A percentile compares a stretch with the other conserved stretches of the same genome.
Evolutionary conservation across 345 rosid genomes (phyloP).

Genomic region (Lumnitzera racemosa): DNA sequence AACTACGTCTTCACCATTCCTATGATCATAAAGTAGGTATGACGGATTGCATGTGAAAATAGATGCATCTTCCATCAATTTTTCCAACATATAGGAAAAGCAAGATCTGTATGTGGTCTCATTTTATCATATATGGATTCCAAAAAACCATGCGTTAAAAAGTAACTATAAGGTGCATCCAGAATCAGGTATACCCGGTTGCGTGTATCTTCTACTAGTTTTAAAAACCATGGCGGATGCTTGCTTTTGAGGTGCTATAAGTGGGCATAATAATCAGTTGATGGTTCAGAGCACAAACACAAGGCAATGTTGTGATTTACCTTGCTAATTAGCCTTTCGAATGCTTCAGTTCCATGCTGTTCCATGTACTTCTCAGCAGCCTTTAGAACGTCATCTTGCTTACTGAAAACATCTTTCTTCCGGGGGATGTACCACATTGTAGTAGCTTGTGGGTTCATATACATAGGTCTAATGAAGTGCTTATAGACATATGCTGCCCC

Average conservation of each 20-base stretch:
- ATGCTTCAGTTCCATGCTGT: conserved; percentile 49
- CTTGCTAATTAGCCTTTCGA: conserved; percentile 46
- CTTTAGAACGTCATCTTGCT: conserved; percentile 57
- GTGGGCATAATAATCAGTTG: background rate
- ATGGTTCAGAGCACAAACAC: background rate
- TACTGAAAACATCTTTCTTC: conserved; percentile 41
- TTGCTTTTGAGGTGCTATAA: background rate
- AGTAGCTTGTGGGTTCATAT: conserved; percentile 44
- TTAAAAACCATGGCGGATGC: too few species aligned
- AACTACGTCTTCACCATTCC: background rate
- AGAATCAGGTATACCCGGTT: too few species aligned
- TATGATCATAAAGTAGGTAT: too few species aligned
- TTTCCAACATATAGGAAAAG: too few species aligned
- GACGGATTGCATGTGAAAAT: too few species aligned
- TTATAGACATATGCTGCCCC: conserved; percentile 77
- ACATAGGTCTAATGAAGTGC: conserved; percentile 64
- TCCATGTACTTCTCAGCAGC: conserved; percentile 69
- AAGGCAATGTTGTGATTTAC: conserved; percentile 9
- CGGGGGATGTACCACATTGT: conserved; percentile 75
- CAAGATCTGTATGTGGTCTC: too few species aligned
- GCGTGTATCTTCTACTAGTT: too few species aligned
- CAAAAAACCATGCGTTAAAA: too few species aligned
- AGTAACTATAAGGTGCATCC: too few species aligned
- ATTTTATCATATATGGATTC: too few species aligned
- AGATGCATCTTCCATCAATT: too few species aligned